phyloP scores from a whole-genome alignment of 2,329 filamentous ascomycete genomes.

The Alternaria gansuensis region DNA sequence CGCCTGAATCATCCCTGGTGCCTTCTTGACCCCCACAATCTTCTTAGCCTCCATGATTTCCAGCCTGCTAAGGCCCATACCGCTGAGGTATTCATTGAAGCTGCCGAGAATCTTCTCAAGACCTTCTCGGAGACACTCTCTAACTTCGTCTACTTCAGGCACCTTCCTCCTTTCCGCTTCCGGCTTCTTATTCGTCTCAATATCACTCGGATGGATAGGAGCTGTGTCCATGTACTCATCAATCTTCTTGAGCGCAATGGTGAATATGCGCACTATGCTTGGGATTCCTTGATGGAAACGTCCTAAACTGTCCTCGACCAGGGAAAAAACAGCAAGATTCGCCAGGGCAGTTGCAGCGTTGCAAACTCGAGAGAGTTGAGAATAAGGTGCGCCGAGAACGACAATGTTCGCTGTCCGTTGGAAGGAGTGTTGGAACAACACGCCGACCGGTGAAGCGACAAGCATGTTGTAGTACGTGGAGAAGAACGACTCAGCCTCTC shows the following conservation, averaged over 20 bases:
- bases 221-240: conserved; percentile 70
- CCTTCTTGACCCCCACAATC: conserved; percentile 27
- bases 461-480: conserved; percentile 41
- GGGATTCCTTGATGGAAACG: conserved; percentile 86
- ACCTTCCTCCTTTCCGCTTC: conserved; percentile 57
- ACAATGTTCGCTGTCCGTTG: conserved; percentile 70
- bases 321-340: conserved; percentile 73
- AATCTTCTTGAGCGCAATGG: conserved; percentile 71
- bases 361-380: conserved; percentile 58
- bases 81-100: conserved; percentile 77
- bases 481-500: conserved; percentile 38
- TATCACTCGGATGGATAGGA: conserved; percentile 81
- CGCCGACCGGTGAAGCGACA: conserved; percentile 64
- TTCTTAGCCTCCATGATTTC: conserved; percentile 72
- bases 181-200: conserved; percentile 61
- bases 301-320: conserved; percentile 83
- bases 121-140: conserved; percentile 70
- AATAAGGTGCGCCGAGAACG: conserved; percentile 77
- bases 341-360: conserved; percentile 73
- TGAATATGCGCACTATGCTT: conserved; percentile 76
- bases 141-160: conserved; percentile 74
- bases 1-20: conserved; percentile 39
- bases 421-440: conserved; percentile 75
- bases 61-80: conserved; percentile 72
- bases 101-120: conserved; percentile 71